Conservation (phyloP, 2,329 filamentous ascomycete genomes). For the Neofusicoccum umdonicola region DNA sequence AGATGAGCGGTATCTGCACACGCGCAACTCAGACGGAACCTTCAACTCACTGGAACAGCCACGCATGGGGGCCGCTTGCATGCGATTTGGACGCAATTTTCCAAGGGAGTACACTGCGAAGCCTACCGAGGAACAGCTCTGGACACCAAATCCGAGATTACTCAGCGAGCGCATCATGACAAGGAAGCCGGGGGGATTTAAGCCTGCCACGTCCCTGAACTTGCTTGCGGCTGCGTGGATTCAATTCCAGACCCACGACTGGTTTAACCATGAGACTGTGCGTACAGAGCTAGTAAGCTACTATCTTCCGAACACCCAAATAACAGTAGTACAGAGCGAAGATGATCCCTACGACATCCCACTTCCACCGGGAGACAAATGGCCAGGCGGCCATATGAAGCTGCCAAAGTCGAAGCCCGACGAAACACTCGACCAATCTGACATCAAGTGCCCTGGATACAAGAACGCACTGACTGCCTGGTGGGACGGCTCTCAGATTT, state of each 20-base stretch:
- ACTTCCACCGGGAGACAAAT: constrained; percentile 35
- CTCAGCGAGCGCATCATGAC: constrained; percentile 45
- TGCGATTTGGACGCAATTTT: constrained; percentile 49
- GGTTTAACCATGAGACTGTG: constrained; percentile 34
- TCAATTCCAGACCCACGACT: constrained; percentile 50
- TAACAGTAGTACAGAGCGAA: constrained; percentile 21
- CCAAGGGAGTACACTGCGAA: constrained; percentile 35
- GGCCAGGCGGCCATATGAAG: constrained; percentile 37
- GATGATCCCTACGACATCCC: constrained; percentile 35
- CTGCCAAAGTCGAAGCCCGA: constrained; percentile 39
- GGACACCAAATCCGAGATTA: constrained; percentile 45
- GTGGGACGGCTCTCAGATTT: constrained; percentile 51
- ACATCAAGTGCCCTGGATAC: constrained; percentile 42
- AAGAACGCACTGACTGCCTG: constrained; percentile 44
- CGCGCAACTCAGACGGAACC: constrained; percentile 45
- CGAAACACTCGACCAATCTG: constrained; percentile 33
- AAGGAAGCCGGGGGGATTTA: constrained; percentile 38
- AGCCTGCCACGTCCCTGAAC: constrained; percentile 47
- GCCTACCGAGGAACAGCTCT: constrained; percentile 43
- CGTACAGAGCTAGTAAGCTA: constrained; percentile 19
- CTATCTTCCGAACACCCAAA: too few relatives aligned
- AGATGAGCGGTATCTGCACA: constrained; percentile 33
- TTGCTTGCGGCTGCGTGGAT: constrained; percentile 50
- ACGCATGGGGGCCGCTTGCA: constrained; percentile 46
- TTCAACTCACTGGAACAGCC: constrained; percentile 44